Evolutionary conservation across 1,284 basidiomycete species (phyloP), one percentile per base, ranked within the genome.

Genomic region (Pterulicium gracile): DNA sequence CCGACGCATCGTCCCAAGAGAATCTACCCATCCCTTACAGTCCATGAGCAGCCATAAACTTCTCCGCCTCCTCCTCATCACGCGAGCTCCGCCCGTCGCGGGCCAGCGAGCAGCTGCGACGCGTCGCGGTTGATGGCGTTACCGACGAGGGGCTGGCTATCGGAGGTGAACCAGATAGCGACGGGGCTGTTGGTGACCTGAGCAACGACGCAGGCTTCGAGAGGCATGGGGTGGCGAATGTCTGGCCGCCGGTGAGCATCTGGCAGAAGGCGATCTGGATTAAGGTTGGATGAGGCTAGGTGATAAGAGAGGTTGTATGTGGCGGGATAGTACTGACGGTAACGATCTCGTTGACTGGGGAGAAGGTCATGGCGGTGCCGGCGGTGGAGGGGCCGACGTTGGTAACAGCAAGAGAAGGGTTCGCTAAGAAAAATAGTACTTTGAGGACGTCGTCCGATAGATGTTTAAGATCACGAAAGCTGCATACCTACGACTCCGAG

Each of bases 241-340:
- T 61, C n/a, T 64, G 52, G 24, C 81, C 80, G 34, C 84, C 86
- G 46, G 78, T 55, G 52, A 89, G 64, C 77, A 89, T 85, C 63
- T 89, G 81, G 64, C 88, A 90, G 63, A 70, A 77, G 24, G 85
- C 58, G 46, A 57, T 60, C 81, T 84, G 54, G 7, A n/a, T 32
- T 7, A 32, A 10, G 27, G n/a, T n/a, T n/a, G n/a, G n/a, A n/a
- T n/a, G n/a, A n/a, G n/a, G n/a, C n/a, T n/a, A n/a, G n/a, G n/a
- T n/a, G n/a, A n/a, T n/a, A n/a, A n/a, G n/a, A n/a, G n/a, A n/a
- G n/a, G n/a, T n/a, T n/a, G n/a, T n/a, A n/a, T n/a, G n/a, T n/a
- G n/a, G n/a, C n/a, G n/a, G 24, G 14, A 42, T 22, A n/a, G n/a
- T n/a, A 53, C 71, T 64, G 56, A 79, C 77, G 42, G 66, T 61